phyloP scores from a whole-genome alignment of 768 basidiomycete genomes.

The Lactarius quietus region DNA sequence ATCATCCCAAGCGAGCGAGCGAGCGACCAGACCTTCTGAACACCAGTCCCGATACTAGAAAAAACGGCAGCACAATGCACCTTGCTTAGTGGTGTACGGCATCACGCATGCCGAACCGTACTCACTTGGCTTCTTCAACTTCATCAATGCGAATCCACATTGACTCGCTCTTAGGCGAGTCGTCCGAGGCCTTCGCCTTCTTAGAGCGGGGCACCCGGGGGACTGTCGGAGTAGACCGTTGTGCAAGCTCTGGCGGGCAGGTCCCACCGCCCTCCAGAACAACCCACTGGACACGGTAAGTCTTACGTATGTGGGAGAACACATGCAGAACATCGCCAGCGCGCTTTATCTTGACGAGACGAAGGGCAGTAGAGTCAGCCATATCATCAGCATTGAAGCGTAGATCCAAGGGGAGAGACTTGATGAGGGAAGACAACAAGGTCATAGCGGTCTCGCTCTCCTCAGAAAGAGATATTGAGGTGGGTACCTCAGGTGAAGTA shows the following conservation, averaged over 20 bases:
- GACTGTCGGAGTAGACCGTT: not conserved
- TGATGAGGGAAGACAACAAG: conserved; percentile 42
- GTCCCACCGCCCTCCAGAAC: conserved; percentile 53
- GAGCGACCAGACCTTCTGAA: conserved; percentile 69
- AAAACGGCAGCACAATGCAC: not conserved
- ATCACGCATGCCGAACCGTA: not conserved
- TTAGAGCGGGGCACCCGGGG: not conserved
- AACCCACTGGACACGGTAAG: conserved; percentile 74
- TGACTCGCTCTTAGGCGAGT: conserved; percentile 2
- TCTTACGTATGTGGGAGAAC: conserved; percentile 90
- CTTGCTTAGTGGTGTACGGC: not conserved
- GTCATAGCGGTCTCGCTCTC: conserved; percentile 34
- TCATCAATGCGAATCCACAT: conserved; percentile 13
- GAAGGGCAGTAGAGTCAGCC: conserved; percentile 21
- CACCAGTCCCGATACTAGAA: conserved; percentile 67
- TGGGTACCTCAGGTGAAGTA: conserved; percentile 52
- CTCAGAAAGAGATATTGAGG: conserved; percentile 37
- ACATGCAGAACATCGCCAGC: conserved; percentile 71
- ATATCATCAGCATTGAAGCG: conserved; percentile 10
- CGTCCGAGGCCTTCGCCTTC: not conserved
- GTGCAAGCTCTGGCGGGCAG: conserved; percentile 39
- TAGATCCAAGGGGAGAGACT: conserved; percentile 26
- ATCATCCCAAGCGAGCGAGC: conserved; percentile 45
- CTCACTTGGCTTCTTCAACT: conserved; percentile 20
- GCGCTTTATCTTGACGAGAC: conserved; percentile 45